Evolutionary conservation across 1,139 yeast species (phyloP), one percentile per base, ranked within the genome.

Genomic region (Kurtzmaniella natalensis): DNA sequence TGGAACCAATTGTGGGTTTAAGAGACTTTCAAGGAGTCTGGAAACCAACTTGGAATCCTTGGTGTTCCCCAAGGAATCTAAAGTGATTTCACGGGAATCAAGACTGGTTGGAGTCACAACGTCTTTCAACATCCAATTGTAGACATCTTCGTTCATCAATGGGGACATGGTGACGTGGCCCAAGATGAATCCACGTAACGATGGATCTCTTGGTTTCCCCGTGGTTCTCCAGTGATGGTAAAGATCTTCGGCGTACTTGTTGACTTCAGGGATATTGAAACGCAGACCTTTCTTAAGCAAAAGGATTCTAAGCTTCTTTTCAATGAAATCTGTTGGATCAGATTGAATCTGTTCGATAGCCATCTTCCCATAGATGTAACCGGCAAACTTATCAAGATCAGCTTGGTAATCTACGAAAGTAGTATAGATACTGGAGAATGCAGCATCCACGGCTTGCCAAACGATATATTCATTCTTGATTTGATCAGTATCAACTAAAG

Each of bases 61-160:
- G n/a, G 76, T 70, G 7, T 68, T 56, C 4, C 92, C 92, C 35
- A 83, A 57, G 0, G 89, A 76, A 14, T 55, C 53, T 24, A 83
- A 61, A 0, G 85, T 82, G 34, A 76, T 64, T 54, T 83, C 94
- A 39, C 81, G 64, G 5, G 84, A 73, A 53, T 81, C 89, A 38
- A 81, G 70, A 3, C 85, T 63, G 2, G 72, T 55, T 6, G 92
- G 85, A n/a, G 59, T 48, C 7, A 60, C 53, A 25, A 78, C 73
- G 48, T 81, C 78, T 13, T 61, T 50, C 38, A 72, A 53, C 18
- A 82, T 66, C 2, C 57, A 47, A 2, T 72, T 68, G 44, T 73
- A 78, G 6, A 53, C 65, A 17, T 60, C 61, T 9, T 66, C 53
- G n/a, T 70, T 53, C 16, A 61, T 48, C n/a, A 53, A 47, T 19